phyloP scores from a whole-genome alignment of 176 grass and related monocot species.

The Eleusine indica region DNA sequence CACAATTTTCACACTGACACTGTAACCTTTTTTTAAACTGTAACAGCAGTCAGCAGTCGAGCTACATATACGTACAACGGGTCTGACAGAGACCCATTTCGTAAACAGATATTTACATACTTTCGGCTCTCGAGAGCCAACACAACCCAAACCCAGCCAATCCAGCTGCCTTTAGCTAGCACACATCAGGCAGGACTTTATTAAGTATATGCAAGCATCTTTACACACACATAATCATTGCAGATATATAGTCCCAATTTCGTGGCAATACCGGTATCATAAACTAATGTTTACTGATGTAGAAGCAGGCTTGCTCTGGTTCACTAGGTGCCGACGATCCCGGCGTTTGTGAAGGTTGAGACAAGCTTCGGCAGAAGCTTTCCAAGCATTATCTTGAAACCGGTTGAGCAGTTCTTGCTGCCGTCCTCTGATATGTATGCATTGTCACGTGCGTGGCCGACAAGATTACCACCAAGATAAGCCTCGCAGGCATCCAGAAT shows the following conservation, averaged over 20 bases:
- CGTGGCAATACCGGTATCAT: not conserved
- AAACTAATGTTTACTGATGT: not conserved
- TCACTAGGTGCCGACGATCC: conserved; percentile 47
- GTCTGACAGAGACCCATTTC: not conserved
- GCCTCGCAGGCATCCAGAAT: conserved; percentile 72
- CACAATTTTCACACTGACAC: not conserved
- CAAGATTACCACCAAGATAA: conserved; percentile 66
- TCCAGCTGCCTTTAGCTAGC: conserved; percentile 9
- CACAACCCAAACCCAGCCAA: conserved; percentile 10
- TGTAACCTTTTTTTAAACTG: not conserved
- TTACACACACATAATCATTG: not conserved
- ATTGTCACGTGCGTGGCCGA: conserved; percentile 44
- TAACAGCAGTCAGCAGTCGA: not conserved
- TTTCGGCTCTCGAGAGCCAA: not conserved
- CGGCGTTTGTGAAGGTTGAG: conserved; percentile 57
- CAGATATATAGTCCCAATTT: not conserved
- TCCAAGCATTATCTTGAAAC: conserved; percentile 85
- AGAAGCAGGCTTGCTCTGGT: conserved; percentile 3
- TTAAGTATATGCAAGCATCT: conserved; percentile 3
- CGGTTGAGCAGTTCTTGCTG: conserved; percentile 65
- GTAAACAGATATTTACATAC: not conserved
- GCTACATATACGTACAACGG: not conserved
- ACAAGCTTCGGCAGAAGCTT: conserved; percentile 82
- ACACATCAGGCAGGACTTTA: conserved; percentile 28
- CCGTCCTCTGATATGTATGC: conserved; percentile 43